Evolutionary conservation across 768 basidiomycete species (phyloP).

Genomic region (Mycena vitilis): DNA sequence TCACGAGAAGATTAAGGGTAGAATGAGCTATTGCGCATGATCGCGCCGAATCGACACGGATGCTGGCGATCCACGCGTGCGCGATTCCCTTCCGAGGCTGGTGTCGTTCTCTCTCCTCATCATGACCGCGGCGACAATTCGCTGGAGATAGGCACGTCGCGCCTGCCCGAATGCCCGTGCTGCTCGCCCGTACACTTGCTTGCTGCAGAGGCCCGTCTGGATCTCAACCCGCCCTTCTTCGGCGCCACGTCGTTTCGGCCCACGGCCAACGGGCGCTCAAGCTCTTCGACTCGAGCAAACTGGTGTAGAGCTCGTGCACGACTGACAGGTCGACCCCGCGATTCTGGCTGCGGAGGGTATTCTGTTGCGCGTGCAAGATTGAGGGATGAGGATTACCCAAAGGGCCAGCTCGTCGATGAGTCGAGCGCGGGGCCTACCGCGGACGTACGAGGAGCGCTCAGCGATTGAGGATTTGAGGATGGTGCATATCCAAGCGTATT

Average conservation of each 20-base stretch:
- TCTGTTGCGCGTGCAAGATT: constrained; percentile 63
- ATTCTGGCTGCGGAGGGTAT: constrained; percentile 69
- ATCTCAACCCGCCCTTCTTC: constrained; percentile 88
- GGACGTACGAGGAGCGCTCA: constrained; percentile 65
- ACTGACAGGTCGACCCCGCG: constrained; percentile 86
- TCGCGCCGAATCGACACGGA: no score
- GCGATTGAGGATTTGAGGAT: constrained; percentile 79
- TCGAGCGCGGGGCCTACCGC: no score
- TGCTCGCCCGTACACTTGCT: constrained; percentile 7
- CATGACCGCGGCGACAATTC: no score
- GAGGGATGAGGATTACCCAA: constrained; percentile 82
- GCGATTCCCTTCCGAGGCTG: no score
- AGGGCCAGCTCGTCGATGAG: constrained; percentile 65
- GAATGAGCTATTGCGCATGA: no score
- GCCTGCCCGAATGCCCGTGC: no score
- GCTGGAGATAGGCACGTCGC: no score
- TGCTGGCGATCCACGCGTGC: no score
- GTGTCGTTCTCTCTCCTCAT: no score
- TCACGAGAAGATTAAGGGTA: no score
- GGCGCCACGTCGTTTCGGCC: constrained; percentile 76
- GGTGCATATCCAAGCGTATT: constrained; percentile 61
- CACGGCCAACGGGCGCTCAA: constrained; percentile 76
- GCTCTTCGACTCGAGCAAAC: constrained; percentile 87
- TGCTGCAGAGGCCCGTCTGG: constrained; percentile 88
- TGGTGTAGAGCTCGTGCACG: constrained; percentile 85